Evolutionary conservation across 1,284 basidiomycete genomes (phyloP), one percentile per base, ranked within the genome.

Genomic region (Boletus austroedulis): DNA sequence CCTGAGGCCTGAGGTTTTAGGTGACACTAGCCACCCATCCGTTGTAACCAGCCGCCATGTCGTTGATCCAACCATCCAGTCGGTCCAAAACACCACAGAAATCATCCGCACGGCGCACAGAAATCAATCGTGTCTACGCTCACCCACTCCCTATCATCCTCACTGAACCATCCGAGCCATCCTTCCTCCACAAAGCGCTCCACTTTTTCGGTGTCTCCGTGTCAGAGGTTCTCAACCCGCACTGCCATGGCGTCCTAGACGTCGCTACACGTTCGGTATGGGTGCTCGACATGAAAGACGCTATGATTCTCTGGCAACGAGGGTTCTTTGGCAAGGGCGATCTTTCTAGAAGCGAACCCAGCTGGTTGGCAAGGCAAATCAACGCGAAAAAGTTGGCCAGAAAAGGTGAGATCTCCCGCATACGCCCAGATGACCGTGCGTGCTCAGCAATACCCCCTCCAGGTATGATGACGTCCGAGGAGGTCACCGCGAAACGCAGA

Each of bases 241-340:
- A 84, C 55, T 85, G 84, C 63, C 79, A 83, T 68, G 93, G 90
- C 5, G 67, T 85, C 6, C 87, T 90, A 60, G 94, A 96, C 68
- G 71, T 80, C 2, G 68, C 80, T 2, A 92, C 92, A 19, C 83
- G 83, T 32, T 90, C 89, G 1, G 89, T 96, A 11, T 95, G 92
- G 91, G 80, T 96, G 2, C 75, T 79, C 0, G 81, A 87, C 58
- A 70, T 77, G 26, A 77, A 74, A 24, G 84, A 92, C 68, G 83
- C 85, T 38, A 78, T 79, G 63, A 75, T 88, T 2, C 80, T 99
- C 28, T 99, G 97, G 92, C 80, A 84, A 46, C 79, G 90, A 58
- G 96, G 97, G 0, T 98, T 98, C 78, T 99, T 98, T 72, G 96
- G 97, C 23, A 99, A 99, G 73, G 97, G 97, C 1, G 90, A 90